Percentiles rank a stretch among this genome's conserved stretches.
phyloP scores from a whole-genome alignment of 2,329 filamentous ascomycete genomes.

The Exophiala mesophila region DNA sequence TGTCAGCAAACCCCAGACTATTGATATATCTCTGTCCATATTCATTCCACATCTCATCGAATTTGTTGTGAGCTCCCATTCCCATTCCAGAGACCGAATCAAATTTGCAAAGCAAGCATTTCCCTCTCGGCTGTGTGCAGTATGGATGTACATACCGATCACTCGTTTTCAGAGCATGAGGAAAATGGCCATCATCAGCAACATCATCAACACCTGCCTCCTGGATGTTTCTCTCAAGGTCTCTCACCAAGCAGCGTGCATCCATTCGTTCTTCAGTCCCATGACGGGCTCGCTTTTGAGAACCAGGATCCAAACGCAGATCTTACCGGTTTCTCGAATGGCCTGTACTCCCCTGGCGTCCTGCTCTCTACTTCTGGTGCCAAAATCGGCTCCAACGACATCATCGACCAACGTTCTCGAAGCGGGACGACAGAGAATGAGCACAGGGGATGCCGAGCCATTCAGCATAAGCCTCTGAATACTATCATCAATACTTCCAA shows the following conservation, averaged over 20 bases:
- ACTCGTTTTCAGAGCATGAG: constrained; percentile 4
- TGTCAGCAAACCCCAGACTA: background rate
- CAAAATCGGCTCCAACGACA: constrained; percentile 25
- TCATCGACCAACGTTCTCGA: background rate
- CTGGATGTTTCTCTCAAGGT: constrained; percentile 26
- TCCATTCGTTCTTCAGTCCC: constrained; percentile 32
- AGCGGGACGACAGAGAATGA: background rate
- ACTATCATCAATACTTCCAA: background rate
- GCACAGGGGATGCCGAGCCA: background rate
- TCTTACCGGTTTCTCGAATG: background rate
- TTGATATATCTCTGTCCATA: constrained; percentile 11
- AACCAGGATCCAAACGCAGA: constrained; percentile 18
- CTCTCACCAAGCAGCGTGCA: constrained; percentile 43
- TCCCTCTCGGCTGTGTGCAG: too few relatives aligned
- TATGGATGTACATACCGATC: constrained; percentile 16
- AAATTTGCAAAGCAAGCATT: too few relatives aligned
- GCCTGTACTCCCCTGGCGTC: background rate
- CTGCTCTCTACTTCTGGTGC: background rate
- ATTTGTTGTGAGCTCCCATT: background rate
- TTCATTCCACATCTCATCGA: constrained; percentile 2
- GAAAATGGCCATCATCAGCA: too few relatives aligned
- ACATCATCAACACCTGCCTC: background rate
- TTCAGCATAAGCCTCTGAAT: constrained; percentile 4
- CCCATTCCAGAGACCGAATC: constrained; percentile 1
- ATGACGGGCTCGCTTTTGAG: constrained; percentile 22